Base-by-base conservation (phyloP, 257 asterid species). In the Solanum sejunctum region DNA sequence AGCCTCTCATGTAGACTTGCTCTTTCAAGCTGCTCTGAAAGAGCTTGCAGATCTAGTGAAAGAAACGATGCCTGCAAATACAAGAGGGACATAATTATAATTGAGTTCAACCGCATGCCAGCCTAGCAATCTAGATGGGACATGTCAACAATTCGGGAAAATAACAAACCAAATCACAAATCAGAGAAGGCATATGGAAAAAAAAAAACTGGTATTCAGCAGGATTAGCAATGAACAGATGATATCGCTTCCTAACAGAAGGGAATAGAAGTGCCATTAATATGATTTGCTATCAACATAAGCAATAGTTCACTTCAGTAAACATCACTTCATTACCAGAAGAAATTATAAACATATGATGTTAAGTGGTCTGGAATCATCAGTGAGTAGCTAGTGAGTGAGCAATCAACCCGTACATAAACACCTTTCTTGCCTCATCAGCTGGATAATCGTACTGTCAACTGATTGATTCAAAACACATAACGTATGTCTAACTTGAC, bases 21-120 rank as follows among this genome's bases (percentile, higher is more conserved):
- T 90, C 92, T 96, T 78, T 90, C 90, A 89, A 96, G 94, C 89
- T 92, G 96, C 79, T 91, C 91, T 4, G 97, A 92, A 80, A 96
- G 97, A 54, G 91, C 85, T 71, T 91, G 87, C 85, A 96, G 85
- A 91, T 94, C 89, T 52, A 96, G 96, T 15, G 98, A 94, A 81
- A 96, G 93, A 89, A 96, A 96, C 45, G 98, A 88, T 17, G 91
- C 92, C 99, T 96, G 94, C 88, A 89, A 66, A 83, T 64, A 67
- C n/a, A 87, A 80, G 80, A 89, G 77, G 39, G 47, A 32, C 83
- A 52, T 16, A 78, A 18, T 17, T 78, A 52, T 26, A 10, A 78
- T 52, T 28, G 49, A 52, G 83, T 78, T 78, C 17, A 21, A 52
- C 64, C 49, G 28, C 43, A 52, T 51, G 83, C 28, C 16, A 28